Conservation (phyloP, 1,284 basidiomycete genomes). For the Heliocybe sulcata region DNA sequence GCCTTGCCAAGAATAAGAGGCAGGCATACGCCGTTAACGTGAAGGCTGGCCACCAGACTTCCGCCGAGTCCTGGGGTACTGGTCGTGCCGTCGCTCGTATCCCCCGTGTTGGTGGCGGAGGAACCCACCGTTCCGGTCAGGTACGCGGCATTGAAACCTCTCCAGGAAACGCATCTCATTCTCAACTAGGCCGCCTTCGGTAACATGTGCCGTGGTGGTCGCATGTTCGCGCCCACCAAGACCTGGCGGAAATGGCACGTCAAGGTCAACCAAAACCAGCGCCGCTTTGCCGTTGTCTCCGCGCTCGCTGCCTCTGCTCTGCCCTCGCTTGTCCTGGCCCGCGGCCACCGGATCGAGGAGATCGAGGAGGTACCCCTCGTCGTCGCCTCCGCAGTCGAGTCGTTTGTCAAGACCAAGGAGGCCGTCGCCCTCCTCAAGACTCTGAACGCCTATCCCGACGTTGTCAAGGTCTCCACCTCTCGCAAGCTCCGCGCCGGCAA, state of each 20-base stretch:
- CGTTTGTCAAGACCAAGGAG: constrained; percentile 95
- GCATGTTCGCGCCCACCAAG: constrained; percentile 99
- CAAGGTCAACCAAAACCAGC: constrained; percentile 99
- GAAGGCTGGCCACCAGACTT: constrained; percentile 99
- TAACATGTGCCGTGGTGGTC: constrained; percentile 99
- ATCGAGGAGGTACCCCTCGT: constrained; percentile 97
- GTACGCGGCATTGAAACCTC: constrained; percentile 31
- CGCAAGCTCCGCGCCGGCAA: constrained; percentile 96
- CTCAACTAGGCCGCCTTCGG: constrained; percentile 85
- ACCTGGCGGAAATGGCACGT: constrained; percentile 99
- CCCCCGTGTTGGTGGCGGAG: constrained; percentile 98
- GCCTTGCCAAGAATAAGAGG: constrained; percentile 97
- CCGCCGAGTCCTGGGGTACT: constrained; percentile 99
- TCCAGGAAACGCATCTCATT: constrained; percentile 3
- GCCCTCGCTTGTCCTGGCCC: constrained; percentile 97
- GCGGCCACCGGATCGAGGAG: constrained; percentile 98
- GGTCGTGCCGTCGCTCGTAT: constrained; percentile 99
- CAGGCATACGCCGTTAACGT: constrained; percentile 96
- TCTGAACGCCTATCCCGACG: constrained; percentile 88
- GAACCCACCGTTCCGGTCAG: constrained; percentile 98
- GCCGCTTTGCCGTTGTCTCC: constrained; percentile 96
- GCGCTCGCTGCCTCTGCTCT: constrained; percentile 97
- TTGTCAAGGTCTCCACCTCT: constrained; percentile 96
- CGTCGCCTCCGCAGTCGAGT: constrained; percentile 74
- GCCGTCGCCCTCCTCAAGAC: constrained; percentile 92